These are phyloP conservation scores for Zoysia matrella DNA, from an alignment of 202 grass and related monocot species.

Conservation along the genomic window DNA sequence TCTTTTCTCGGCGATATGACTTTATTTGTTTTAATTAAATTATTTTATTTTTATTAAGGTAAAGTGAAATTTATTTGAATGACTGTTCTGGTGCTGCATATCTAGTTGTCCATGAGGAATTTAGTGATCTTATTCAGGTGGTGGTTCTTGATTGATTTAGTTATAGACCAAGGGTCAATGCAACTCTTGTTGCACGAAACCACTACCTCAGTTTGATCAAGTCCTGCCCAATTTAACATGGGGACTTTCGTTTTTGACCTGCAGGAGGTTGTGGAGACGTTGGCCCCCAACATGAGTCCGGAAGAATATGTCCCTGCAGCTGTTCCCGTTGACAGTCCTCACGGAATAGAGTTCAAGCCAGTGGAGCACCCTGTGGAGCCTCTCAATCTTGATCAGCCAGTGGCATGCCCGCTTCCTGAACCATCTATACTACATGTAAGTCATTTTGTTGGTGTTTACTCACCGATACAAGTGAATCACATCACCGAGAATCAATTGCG, in stretches of 20 bases:
- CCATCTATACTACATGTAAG: constrained; percentile 96
- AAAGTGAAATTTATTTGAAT: neutral
- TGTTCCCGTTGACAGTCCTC: constrained; percentile 46
- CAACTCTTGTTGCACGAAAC: neutral
- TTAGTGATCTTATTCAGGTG: neutral
- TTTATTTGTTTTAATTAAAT: constrained; percentile 21
- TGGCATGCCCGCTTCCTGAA: constrained; percentile 89
- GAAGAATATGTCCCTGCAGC: constrained; percentile 36
- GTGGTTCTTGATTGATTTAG: neutral
- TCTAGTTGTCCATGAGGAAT: neutral
- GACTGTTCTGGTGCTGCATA: neutral
- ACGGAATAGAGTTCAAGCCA: constrained; percentile 76
- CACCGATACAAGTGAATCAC: constrained; percentile 3
- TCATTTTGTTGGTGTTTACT: neutral
- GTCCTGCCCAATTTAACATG: constrained; percentile 12
- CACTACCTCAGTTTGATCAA: neutral
- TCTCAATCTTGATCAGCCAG: constrained; percentile 78
- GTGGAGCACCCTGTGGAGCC: constrained; percentile 91
- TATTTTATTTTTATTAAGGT: too few species aligned
- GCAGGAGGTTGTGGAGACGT: constrained; percentile 70
- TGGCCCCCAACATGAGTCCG: constrained; percentile 49
- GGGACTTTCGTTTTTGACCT: constrained; percentile 9
- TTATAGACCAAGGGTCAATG: neutral
- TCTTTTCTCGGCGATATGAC: constrained; percentile 2
- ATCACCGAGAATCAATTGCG: neutral